Percentiles rank a stretch among this genome's conserved stretches.
Conservation (phyloP, 768 basidiomycete genomes). For the Leccinum disarticulatum region DNA sequence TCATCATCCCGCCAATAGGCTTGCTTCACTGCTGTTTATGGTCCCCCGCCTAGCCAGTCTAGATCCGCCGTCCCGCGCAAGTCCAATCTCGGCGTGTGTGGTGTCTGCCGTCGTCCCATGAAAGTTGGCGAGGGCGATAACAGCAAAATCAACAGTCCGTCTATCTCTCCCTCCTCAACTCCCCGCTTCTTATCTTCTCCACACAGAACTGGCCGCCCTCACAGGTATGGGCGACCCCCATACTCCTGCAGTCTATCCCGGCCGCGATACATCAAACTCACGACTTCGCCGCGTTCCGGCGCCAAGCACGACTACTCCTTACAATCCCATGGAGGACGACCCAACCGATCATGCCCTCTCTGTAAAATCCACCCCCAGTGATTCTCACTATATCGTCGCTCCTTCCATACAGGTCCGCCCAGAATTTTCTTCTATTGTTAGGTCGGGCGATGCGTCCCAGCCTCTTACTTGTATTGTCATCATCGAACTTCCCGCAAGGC, state of each 20-base stretch:
- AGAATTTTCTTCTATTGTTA: conserved; percentile 82
- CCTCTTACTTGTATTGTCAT: conserved; percentile 92
- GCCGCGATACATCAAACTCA: conserved; percentile 53
- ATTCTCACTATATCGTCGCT: conserved; percentile 75
- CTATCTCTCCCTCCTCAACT: background rate
- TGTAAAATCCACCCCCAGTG: conserved; percentile 45
- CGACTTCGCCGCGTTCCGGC: conserved; percentile 30
- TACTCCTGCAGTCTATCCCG: conserved; percentile 59
- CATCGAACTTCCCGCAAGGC: conserved; percentile 86
- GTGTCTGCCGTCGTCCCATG: conserved; percentile 96
- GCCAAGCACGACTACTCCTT: conserved; percentile 32
- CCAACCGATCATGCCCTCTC: conserved; percentile 63
- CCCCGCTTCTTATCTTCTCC: conserved; percentile 9
- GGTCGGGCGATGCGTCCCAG: conserved; percentile 68
- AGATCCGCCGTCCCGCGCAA: conserved; percentile 59
- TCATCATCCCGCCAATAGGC: conserved; percentile 50
- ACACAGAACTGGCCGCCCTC: conserved; percentile 85
- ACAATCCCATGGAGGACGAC: conserved; percentile 84
- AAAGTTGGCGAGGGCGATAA: conserved; percentile 87
- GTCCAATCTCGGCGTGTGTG: conserved; percentile 90
- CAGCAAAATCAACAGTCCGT: conserved; percentile 83
- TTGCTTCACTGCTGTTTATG: conserved; percentile 96
- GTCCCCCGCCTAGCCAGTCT: conserved; percentile 67
- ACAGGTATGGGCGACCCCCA: conserved; percentile 81
- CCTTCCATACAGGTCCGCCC: conserved; percentile 93